Base-by-base conservation (phyloP, 2,329 filamentous ascomycete genomes). In the Chalara sp. region DNA sequence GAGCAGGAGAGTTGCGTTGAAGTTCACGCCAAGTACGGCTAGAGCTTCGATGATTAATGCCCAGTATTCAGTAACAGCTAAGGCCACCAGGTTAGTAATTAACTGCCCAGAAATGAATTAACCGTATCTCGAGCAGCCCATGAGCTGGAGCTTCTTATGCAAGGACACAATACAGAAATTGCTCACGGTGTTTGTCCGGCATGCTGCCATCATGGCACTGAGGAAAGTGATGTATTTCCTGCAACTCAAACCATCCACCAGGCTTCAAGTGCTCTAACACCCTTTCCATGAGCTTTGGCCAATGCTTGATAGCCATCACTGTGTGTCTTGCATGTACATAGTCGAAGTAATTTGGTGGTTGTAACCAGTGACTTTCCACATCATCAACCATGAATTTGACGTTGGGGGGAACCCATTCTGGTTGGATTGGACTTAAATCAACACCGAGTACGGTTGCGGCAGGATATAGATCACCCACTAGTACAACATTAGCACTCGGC, bases 381-480 rank as follows among this genome's bases (percentile, higher is more conserved):
- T 83, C 80, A 51, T 83, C 80, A 6, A 83, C 72, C 59, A 78
- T 68, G 56, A 80, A 81, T 32, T 71, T 68, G 29, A 79, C 71
- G 56, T 81, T 81, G 2, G 77, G 74, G 5, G 78, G 79, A 7
- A 80, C 64, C 49, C 63, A 68, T 46, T 69, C 68, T 7, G 67
- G 68, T 48, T 52, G 50, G 5, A 52, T 72, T 0, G 71, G 71
- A 31, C 68, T 70, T n/a, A 73, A 60, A 54, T 73, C 71, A 4
- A 71, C 66, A 2, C 71, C 71, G 3, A 69, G 60, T 29, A 54
- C 44, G 37, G 32, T 46, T 21, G 67, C 54, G 5, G 66, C 58
- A 2, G 65, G 64, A 12, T 67, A 61, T 5, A 59, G 47, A 39
- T 56, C 45, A 5, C 46, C 50, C 12, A 55, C 39, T 47, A 28